phyloP scores from a whole-genome alignment of 2,329 filamentous ascomycete genomes.

The Aspergillus spinulosporus region DNA sequence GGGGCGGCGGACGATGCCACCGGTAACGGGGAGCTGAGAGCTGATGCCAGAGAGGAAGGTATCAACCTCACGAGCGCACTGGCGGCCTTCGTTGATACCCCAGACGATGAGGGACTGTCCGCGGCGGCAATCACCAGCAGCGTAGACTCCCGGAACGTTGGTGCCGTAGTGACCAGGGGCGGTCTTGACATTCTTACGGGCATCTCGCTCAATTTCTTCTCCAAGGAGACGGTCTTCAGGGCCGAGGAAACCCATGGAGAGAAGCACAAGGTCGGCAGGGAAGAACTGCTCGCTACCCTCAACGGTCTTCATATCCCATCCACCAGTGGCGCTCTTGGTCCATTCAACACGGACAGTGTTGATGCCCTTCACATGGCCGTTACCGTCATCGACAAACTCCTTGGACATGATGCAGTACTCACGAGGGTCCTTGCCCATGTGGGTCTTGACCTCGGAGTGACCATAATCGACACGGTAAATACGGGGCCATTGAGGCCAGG shows the following conservation, averaged over 20 bases:
- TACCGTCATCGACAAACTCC: slow-evolving; percentile 88
- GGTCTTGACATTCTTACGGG: slow-evolving; percentile 95
- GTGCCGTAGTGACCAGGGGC: slow-evolving; percentile 82
- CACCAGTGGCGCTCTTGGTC: slow-evolving; percentile 84
- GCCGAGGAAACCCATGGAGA: slow-evolving; percentile 97
- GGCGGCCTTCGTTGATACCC: slow-evolving; percentile 96
- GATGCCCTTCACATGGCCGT: slow-evolving; percentile 88
- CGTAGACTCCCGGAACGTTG: slow-evolving; percentile 84
- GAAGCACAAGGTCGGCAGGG: slow-evolving; percentile 87
- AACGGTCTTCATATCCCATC: slow-evolving; percentile 98
- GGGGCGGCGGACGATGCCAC: slow-evolving; percentile 84
- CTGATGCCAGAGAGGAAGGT: slow-evolving; percentile 74
- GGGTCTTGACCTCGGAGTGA: slow-evolving; percentile 91
- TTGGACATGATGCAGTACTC: slow-evolving; percentile 99
- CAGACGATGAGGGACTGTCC: slow-evolving; percentile 96
- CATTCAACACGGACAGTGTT: slow-evolving; percentile 94
- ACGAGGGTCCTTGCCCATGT: slow-evolving; percentile 92
- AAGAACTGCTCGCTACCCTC: slow-evolving; percentile 94
- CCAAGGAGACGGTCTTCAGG: slow-evolving; percentile 86
- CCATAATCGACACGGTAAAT: slow-evolving; percentile 99
- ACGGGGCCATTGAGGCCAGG: slow-evolving; percentile 97
- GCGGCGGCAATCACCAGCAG: slow-evolving; percentile 90
- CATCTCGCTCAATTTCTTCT: slow-evolving; percentile 83
- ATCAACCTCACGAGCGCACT: slow-evolving; percentile 89
- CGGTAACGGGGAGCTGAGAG: slow-evolving; percentile 81